A percentile compares a stretch with the other conserved stretches of the same genome.
These are phyloP conservation scores for Odonthalia washingtoniensis DNA, from an alignment of 31 red algal genomes.

Conservation along the genomic window DNA sequence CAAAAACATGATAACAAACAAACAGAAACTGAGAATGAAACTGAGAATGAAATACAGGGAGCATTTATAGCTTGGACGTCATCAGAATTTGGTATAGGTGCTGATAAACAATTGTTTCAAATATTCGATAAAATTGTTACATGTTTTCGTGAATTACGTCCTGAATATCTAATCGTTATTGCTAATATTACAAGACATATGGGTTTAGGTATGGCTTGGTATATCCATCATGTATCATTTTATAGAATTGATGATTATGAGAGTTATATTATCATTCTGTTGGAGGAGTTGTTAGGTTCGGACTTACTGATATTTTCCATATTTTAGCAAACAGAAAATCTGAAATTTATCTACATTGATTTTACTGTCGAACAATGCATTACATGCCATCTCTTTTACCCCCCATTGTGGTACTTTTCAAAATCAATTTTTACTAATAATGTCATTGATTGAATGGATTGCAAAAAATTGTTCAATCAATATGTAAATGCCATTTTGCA, in stretches of 20 bases:
- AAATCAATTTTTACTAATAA: too few species aligned
- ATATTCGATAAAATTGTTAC: constrained; percentile 71
- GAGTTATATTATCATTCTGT: constrained; percentile 98
- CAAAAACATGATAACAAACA: too few species aligned
- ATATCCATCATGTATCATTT: constrained; percentile 81
- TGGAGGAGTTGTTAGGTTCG: constrained; percentile 91
- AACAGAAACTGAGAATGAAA: too few species aligned
- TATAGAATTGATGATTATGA: constrained; percentile 84
- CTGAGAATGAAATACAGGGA: too few species aligned
- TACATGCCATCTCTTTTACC: too few species aligned
- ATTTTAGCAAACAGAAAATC: too few species aligned
- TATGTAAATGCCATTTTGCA: too few species aligned
- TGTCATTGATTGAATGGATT: too few species aligned
- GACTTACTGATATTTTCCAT: constrained; percentile 94
- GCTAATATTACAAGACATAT: constrained; percentile 88
- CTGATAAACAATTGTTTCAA: constrained; percentile 80
- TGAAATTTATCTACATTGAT: too few species aligned
- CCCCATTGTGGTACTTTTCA: too few species aligned
- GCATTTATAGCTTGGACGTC: constrained; percentile 55
- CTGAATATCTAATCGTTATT: constrained; percentile 78
- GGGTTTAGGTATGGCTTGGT: constrained; percentile 96
- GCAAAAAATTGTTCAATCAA: too few species aligned
- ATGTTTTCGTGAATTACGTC: constrained; percentile 77
- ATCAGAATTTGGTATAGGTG: constrained; percentile 71
- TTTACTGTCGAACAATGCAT: too few species aligned